These are phyloP conservation scores for Amanita phalloides DNA, from an alignment of 768 basidiomycete genomes.

Conservation along the genomic window DNA sequence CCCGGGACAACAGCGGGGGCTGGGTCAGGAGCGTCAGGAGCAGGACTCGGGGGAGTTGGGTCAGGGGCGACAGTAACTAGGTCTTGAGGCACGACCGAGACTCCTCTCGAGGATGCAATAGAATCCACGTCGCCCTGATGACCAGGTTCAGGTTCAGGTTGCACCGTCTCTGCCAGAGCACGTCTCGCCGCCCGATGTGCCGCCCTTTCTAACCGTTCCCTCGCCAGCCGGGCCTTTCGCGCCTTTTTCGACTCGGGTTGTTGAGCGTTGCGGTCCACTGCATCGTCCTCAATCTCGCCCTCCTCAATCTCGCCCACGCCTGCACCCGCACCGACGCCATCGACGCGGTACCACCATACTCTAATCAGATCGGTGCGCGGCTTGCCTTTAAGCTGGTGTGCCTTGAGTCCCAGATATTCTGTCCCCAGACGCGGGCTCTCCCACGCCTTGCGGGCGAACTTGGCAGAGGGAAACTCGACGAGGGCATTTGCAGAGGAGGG, in stretches of 20 bases:
- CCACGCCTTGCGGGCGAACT: constrained; percentile 37
- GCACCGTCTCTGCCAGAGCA: background rate
- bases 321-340: constrained; percentile 26
- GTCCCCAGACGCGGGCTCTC: constrained; percentile 33
- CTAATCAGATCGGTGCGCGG: constrained; percentile 32
- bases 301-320: constrained; percentile 38
- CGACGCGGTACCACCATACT: constrained; percentile 40
- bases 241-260: constrained; percentile 20
- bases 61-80: background rate
- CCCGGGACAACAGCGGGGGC: background rate
- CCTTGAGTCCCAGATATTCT: constrained; percentile 16
- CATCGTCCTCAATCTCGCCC: constrained; percentile 37
- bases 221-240: constrained; percentile 17
- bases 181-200: background rate
- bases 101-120: constrained; percentile 1
- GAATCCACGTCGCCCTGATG: background rate
- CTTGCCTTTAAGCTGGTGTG: constrained; percentile 30
- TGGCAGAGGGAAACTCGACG: constrained; percentile 36
- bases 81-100: background rate
- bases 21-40: background rate
- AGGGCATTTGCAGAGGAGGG: constrained; percentile 31
- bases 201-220: constrained; percentile 5
- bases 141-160: background rate
- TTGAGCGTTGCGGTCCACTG: constrained; percentile 13
- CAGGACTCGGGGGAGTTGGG: background rate